phyloP scores from a whole-genome alignment of 805 yeast species.

The Cyberlindnera mycetangii region DNA sequence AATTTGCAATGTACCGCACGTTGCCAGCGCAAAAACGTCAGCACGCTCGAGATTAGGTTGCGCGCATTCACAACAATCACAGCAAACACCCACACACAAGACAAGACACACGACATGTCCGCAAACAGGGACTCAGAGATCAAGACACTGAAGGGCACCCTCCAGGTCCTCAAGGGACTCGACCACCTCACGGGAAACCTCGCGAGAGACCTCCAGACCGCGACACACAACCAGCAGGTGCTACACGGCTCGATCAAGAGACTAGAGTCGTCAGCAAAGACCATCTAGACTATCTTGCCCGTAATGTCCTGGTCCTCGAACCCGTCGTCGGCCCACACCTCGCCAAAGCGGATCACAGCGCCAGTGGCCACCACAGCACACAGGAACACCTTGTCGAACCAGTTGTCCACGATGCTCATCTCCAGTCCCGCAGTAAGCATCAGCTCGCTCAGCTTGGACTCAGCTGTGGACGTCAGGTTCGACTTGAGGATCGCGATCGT shows the following conservation, averaged over 20 bases:
- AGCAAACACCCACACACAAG: background rate
- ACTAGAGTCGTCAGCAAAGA: constrained; percentile 2
- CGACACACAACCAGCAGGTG: constrained; percentile 4
- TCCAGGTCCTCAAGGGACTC: constrained; percentile 8
- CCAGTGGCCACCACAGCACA: constrained; percentile 31
- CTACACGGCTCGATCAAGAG: background rate
- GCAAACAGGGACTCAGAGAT: constrained; percentile 9
- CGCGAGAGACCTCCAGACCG: constrained; percentile 9
- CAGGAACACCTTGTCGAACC: constrained; percentile 40
- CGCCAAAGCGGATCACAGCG: constrained; percentile 21
- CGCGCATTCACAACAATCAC: background rate
- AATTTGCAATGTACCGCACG: background rate
- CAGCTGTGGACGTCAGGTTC: constrained; percentile 34
- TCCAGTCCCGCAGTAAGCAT: constrained; percentile 25
- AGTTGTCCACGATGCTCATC: constrained; percentile 31
- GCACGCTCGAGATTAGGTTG: background rate
- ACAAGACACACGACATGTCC: background rate
- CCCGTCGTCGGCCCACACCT: constrained; percentile 24
- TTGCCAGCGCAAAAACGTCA: background rate
- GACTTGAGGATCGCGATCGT: constrained; percentile 39
- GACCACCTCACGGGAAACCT: constrained; percentile 9
- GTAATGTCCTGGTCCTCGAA: constrained; percentile 18
- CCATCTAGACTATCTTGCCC: constrained; percentile 11
- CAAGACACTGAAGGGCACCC: constrained; percentile 6
- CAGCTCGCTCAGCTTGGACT: constrained; percentile 31